A percentile compares a stretch with the other conserved stretches of the same genome.
phyloP scores from a whole-genome alignment of 2,329 filamentous ascomycete species.

The Trichoderma sp. region DNA sequence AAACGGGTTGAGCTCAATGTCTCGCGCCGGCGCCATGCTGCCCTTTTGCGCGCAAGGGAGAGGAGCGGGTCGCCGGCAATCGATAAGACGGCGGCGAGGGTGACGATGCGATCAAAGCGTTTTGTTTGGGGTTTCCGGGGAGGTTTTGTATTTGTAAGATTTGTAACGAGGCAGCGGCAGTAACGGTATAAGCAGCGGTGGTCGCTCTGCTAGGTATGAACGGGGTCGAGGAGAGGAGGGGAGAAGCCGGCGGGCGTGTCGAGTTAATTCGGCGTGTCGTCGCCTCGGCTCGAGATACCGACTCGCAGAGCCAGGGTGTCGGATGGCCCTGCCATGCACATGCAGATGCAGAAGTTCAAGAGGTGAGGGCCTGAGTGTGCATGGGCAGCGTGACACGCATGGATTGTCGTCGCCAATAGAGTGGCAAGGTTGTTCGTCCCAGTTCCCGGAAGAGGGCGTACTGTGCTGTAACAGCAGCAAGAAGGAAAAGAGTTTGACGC shows the following conservation, averaged over 20 bases:
- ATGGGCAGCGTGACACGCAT: conserved; percentile 1
- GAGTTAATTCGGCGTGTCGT: neutral
- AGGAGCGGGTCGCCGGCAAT: conserved; percentile 9
- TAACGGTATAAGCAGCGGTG: neutral
- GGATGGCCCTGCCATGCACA: conserved; percentile 8
- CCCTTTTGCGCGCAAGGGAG: neutral
- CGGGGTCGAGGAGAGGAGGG: neutral
- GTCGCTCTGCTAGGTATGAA: neutral
- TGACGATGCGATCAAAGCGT: conserved; percentile 1
- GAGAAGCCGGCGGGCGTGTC: neutral
- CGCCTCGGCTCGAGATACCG: conserved; percentile 8
- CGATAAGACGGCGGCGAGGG: conserved; percentile 7
- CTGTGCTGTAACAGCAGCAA: neutral
- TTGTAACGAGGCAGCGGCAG: neutral
- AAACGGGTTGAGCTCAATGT: conserved; percentile 56
- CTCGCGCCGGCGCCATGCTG: conserved; percentile 39
- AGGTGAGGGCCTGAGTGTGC: neutral
- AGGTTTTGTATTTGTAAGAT: neutral
- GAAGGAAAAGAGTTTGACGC: neutral
- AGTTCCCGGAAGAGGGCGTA: neutral
- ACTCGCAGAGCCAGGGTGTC: conserved; percentile 8
- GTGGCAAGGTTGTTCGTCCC: neutral
- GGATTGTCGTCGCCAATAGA: conserved; percentile 4
- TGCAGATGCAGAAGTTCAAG: neutral
- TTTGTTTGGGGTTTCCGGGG: no score